These are phyloP conservation scores for Trichoderma sp. DNA, from an alignment of 2,329 filamentous ascomycete species.

Conservation along the genomic window DNA sequence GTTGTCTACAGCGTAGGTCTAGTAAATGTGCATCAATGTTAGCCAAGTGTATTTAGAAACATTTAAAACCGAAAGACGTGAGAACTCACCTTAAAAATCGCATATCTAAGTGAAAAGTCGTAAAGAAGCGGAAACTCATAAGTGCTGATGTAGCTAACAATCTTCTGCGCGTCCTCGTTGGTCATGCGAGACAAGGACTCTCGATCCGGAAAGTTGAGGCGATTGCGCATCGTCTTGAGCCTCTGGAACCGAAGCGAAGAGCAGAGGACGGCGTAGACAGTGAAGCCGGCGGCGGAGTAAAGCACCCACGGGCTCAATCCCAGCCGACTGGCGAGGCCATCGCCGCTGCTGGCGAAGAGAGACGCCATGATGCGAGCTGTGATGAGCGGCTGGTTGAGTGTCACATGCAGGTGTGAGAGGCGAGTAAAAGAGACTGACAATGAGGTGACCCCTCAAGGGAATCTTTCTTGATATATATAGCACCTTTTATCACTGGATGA, in stretches of 20 bases:
- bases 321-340: background rate
- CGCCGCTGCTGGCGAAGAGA: background rate
- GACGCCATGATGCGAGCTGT: background rate
- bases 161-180: slow-evolving; percentile 43
- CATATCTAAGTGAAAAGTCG: slow-evolving; percentile 37
- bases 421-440: background rate
- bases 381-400: background rate
- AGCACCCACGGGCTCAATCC: slow-evolving; percentile 16
- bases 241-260: slow-evolving; percentile 37
- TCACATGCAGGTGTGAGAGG: background rate
- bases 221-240: slow-evolving; percentile 30
- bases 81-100: slow-evolving; percentile 38
- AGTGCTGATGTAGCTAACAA: slow-evolving; percentile 36
- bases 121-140: slow-evolving; percentile 41
- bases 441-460: background rate
- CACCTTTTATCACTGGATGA: background rate
- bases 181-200: slow-evolving; percentile 41
- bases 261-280: slow-evolving; percentile 36
- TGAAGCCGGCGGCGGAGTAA: slow-evolving; percentile 23
- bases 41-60: background rate
- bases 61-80: background rate
- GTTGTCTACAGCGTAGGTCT: slow-evolving; percentile 42
- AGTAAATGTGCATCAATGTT: background rate
- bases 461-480: background rate
- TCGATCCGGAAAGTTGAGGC: slow-evolving; percentile 35